Percentiles rank a stretch among this genome's conserved stretches.
Evolutionary conservation across 257 asterid species (phyloP).

Genomic region (Salvia splendens): DNA sequence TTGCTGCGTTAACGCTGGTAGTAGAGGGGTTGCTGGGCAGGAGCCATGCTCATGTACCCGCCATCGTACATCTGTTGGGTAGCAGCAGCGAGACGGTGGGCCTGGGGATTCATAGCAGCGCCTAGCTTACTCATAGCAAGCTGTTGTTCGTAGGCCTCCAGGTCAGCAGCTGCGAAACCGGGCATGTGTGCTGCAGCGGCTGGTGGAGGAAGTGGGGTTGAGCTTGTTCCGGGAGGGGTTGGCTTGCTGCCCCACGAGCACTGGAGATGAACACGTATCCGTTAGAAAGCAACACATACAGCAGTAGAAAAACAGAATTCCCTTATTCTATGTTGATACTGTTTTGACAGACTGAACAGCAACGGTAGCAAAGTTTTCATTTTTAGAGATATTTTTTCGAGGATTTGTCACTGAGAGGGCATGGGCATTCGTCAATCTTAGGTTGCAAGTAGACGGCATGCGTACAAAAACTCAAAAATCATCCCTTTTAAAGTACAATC

Average conservation of each 20-base stretch:
- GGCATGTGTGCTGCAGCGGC: slow-evolving; percentile 49
- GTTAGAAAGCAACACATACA: neutral
- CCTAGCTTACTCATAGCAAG: slow-evolving; percentile 60
- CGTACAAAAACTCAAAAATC: neutral
- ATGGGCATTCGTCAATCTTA: neutral
- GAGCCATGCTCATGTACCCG: slow-evolving; percentile 45
- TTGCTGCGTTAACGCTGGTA: slow-evolving; percentile 39
- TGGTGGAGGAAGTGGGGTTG: slow-evolving; percentile 80
- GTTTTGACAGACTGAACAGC: no score
- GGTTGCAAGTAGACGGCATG: neutral
- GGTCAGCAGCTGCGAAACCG: slow-evolving; percentile 58
- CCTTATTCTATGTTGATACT: no score
- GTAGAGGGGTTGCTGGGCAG: slow-evolving; percentile 62
- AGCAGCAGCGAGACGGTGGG: slow-evolving; percentile 60
- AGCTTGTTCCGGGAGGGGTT: slow-evolving; percentile 72
- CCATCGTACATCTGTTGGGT: slow-evolving; percentile 57
- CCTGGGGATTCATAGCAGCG: slow-evolving; percentile 65
- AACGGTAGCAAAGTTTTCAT: no score
- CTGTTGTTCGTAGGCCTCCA: slow-evolving; percentile 64
- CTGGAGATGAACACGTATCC: slow-evolving; percentile 30
- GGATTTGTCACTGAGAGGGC: neutral
- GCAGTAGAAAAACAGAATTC: no score
- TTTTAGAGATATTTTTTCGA: no score
- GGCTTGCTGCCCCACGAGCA: slow-evolving; percentile 96
- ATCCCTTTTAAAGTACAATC: neutral